Evolutionary conservation across 139 green algal genomes (phyloP).

Genomic region (Deuterostichococcus epilithicus): DNA sequence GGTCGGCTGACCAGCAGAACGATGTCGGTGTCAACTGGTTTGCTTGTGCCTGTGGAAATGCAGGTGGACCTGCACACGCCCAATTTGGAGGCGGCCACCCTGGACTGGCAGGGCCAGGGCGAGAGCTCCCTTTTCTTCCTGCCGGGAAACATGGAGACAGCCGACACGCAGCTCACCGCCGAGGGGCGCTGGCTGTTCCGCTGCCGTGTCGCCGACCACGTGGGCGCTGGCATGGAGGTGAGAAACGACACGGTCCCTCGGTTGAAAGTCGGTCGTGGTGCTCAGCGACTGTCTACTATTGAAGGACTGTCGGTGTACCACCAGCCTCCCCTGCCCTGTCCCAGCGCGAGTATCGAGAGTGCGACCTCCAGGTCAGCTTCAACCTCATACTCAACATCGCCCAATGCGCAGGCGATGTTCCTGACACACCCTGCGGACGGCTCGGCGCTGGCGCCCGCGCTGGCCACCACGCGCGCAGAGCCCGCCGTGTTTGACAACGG

Average conservation of each 20-base stretch:
- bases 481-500: background rate
- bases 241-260: too few relatives aligned
- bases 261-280: too few relatives aligned
- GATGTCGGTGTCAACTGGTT: too few relatives aligned
- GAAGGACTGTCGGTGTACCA: too few relatives aligned
- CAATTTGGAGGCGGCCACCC: constrained; percentile 32
- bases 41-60: background rate
- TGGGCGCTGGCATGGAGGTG: constrained; percentile 16
- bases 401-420: background rate
- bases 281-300: too few relatives aligned
- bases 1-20: too few relatives aligned
- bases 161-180: constrained; percentile 23
- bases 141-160: constrained; percentile 36
- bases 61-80: constrained; percentile 68
- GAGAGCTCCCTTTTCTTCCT: constrained; percentile 17
- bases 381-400: too few relatives aligned
- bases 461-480: background rate
- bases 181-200: constrained; percentile 22
- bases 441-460: background rate
- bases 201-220: constrained; percentile 37
- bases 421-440: background rate
- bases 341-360: too few relatives aligned
- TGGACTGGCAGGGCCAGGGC: constrained; percentile 16
- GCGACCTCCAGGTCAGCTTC: too few relatives aligned
- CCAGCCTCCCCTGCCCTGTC: too few relatives aligned